These are phyloP conservation scores for Ehretia macrophylla DNA, from an alignment of 257 asterid genomes.

Conservation along the genomic window DNA sequence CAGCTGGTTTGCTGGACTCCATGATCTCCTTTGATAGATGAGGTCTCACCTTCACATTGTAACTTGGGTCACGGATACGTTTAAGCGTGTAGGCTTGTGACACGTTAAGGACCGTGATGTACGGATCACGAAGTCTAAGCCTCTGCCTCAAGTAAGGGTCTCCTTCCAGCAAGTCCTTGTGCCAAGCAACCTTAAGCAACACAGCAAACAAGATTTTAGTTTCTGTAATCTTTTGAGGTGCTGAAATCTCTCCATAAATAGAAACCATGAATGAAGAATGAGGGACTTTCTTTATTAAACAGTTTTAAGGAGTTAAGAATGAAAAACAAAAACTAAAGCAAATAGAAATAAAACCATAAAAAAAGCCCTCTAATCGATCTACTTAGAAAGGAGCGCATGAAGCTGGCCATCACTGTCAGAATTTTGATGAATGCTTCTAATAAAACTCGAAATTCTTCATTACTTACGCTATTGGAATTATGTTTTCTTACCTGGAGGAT, in stretches of 20 bases:
- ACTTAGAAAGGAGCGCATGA: no score
- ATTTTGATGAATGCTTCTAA: no score
- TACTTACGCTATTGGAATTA: no score
- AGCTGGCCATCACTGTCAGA: no score
- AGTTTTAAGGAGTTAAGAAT: no score
- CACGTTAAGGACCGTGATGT: slow-evolving; percentile 71
- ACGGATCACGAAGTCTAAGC: slow-evolving; percentile 79
- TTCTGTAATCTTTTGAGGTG: background rate
- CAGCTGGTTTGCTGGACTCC: slow-evolving; percentile 67
- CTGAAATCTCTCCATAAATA: no score
- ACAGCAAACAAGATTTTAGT: background rate
- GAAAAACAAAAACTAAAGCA: no score
- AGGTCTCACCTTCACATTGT: slow-evolving; percentile 53
- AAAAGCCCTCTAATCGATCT: no score
- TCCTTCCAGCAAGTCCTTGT: slow-evolving; percentile 77
- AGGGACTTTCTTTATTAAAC: no score
- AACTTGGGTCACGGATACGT: slow-evolving; percentile 77
- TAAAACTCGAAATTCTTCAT: no score
- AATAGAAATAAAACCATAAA: no score
- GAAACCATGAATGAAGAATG: no score
- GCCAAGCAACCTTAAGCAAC: slow-evolving; percentile 73
- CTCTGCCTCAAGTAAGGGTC: slow-evolving; percentile 96
- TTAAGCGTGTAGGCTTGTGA: slow-evolving; percentile 76
- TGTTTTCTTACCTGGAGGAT: slow-evolving; percentile 60
- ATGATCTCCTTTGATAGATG: slow-evolving; percentile 62